phyloP scores from a whole-genome alignment of 371 early-diverging fungal species.

The Vairimorpha necatrix region DNA sequence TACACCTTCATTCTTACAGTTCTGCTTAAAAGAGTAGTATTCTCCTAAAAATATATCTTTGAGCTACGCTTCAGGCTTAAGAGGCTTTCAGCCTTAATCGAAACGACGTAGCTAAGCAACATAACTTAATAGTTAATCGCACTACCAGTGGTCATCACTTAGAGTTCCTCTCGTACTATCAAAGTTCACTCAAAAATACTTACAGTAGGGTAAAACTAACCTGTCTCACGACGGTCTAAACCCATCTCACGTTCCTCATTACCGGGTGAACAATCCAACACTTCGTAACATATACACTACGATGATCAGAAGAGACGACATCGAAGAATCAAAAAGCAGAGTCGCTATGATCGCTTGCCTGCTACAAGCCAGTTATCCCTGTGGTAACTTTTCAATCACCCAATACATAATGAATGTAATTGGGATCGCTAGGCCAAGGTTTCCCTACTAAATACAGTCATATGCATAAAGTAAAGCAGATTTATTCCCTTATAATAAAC shows the following conservation, averaged over 20 bases:
- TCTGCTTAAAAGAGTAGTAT: neutral
- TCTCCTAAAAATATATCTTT: slow-evolving; percentile 24
- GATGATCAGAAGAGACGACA: slow-evolving; percentile 71
- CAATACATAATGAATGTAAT: slow-evolving; percentile 66
- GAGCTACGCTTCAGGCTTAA: slow-evolving; percentile 66
- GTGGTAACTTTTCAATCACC: slow-evolving; percentile 71
- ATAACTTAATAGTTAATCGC: slow-evolving; percentile 66
- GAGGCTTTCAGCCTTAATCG: slow-evolving; percentile 69
- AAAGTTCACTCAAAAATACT: slow-evolving; percentile 66
- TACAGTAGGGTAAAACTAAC: slow-evolving; percentile 71
- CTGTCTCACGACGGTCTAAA: slow-evolving; percentile 71
- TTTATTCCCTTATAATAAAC: slow-evolving; percentile 66
- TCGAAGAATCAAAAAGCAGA: slow-evolving; percentile 71
- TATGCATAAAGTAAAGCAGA: slow-evolving; percentile 67
- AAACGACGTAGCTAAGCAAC: slow-evolving; percentile 68
- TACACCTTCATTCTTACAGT: slow-evolving; percentile 41
- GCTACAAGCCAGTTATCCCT: slow-evolving; percentile 71
- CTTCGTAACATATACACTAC: slow-evolving; percentile 69
- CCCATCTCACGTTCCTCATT: slow-evolving; percentile 71
- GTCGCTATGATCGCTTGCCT: slow-evolving; percentile 70
- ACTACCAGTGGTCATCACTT: slow-evolving; percentile 67
- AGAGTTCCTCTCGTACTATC: slow-evolving; percentile 69
- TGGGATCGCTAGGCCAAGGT: slow-evolving; percentile 70
- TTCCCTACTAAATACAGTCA: slow-evolving; percentile 65
- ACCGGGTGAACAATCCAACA: slow-evolving; percentile 69